phyloP scores from a whole-genome alignment of 257 asterid genomes.

The Primulina huaijiensis region DNA sequence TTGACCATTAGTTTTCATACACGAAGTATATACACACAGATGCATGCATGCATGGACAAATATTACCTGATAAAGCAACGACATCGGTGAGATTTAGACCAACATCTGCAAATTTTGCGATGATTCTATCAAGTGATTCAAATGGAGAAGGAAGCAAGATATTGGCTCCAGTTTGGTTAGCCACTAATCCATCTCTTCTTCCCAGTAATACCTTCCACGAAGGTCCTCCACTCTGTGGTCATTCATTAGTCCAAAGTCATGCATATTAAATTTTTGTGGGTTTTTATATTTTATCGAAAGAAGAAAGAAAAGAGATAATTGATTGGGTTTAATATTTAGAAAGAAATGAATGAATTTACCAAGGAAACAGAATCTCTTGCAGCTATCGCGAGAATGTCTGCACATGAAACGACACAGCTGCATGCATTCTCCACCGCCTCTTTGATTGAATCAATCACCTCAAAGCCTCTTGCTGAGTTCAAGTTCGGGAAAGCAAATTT shows the following conservation, averaged over 20 bases:
- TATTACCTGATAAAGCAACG: constrained; percentile 69
- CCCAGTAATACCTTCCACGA: constrained; percentile 69
- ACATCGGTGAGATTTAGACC: constrained; percentile 63
- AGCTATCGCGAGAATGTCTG: constrained; percentile 65
- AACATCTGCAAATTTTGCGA: constrained; percentile 45
- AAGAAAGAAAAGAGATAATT: neutral
- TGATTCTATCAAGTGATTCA: constrained; percentile 44
- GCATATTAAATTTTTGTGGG: neutral
- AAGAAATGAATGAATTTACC: constrained; percentile 29
- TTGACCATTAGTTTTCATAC: no score
- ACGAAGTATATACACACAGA: neutral
- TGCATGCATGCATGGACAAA: neutral
- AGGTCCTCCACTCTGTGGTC: constrained; percentile 77
- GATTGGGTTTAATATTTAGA: neutral
- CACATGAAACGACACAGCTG: constrained; percentile 67
- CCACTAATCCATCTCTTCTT: constrained; percentile 72
- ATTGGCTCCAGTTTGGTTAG: constrained; percentile 66
- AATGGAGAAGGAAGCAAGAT: constrained; percentile 62
- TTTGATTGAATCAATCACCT: constrained; percentile 66
- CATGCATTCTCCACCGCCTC: constrained; percentile 62
- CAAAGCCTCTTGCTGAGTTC: constrained; percentile 80
- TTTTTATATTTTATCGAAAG: neutral
- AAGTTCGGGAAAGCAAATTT: constrained; percentile 56
- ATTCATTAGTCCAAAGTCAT: no score
- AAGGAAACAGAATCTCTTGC: constrained; percentile 67